Evolutionary conservation across 139 green algal genomes (phyloP).

Genomic region (Chlorella sorokiniana): DNA sequence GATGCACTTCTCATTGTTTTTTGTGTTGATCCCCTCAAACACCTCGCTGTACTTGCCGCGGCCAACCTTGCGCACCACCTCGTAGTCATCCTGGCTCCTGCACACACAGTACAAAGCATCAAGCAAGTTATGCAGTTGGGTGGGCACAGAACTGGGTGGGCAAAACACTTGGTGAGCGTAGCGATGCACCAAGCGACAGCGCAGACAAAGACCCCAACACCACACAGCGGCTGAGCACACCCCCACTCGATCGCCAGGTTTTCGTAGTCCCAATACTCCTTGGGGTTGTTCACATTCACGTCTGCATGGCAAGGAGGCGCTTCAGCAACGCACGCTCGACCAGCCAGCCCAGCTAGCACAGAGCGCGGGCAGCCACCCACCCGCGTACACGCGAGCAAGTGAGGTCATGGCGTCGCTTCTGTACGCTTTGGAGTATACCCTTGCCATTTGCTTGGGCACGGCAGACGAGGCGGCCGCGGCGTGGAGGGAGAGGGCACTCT

Average conservation of each 20-base stretch:
- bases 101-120: background rate
- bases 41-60: conserved; percentile 99
- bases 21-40: conserved; percentile 93
- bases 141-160: background rate
- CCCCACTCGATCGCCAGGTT: conserved; percentile 82
- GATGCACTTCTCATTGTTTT: conserved; percentile 82
- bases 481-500: background rate
- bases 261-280: conserved; percentile 98
- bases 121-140: background rate
- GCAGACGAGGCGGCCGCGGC: background rate
- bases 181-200: no score
- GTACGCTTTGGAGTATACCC: conserved; percentile 42
- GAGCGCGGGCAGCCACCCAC: background rate
- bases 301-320: conserved; percentile 48
- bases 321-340: background rate
- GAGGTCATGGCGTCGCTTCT: conserved; percentile 41
- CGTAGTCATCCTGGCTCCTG: conserved; percentile 94
- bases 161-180: no score
- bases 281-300: conserved; percentile 77
- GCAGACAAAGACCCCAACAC: background rate
- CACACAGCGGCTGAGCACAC: conserved; percentile 23
- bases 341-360: background rate
- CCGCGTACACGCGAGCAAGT: conserved; percentile 44
- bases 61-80: conserved; percentile 95
- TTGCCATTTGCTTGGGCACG: conserved; percentile 18